phyloP scores from a whole-genome alignment of 768 basidiomycete genomes.

The Trametes coccinea region DNA sequence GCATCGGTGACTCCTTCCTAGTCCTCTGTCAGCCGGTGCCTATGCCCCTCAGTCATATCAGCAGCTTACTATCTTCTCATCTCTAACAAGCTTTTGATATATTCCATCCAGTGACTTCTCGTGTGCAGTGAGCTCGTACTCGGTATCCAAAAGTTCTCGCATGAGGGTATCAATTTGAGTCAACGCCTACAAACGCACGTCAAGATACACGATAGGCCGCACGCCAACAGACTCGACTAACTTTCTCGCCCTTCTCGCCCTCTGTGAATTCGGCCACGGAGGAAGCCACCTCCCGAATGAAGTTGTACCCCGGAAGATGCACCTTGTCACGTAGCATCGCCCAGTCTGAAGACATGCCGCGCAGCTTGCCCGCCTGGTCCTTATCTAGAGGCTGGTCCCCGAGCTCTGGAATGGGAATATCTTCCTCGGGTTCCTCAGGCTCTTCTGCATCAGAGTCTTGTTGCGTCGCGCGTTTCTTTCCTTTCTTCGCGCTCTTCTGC shows the following conservation, averaged over 20 bases:
- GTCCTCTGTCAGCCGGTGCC: not conserved
- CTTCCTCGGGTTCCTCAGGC: constrained; percentile 32
- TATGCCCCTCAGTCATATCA: not conserved
- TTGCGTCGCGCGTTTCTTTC: constrained; percentile 30
- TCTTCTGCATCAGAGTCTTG: constrained; percentile 42
- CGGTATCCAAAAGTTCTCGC: constrained; percentile 67
- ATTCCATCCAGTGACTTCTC: constrained; percentile 54
- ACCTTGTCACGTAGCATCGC: constrained; percentile 50
- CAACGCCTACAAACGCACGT: constrained; percentile 45
- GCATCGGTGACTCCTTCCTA: constrained; percentile 52
- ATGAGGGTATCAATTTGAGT: constrained; percentile 65
- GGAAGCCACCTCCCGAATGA: constrained; percentile 53
- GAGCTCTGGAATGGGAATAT: constrained; percentile 52
- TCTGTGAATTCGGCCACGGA: constrained; percentile 65
- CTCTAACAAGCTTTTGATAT: constrained; percentile 54
- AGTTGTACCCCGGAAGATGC: constrained; percentile 42
- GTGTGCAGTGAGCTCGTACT: constrained; percentile 60
- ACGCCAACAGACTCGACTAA: constrained; percentile 29
- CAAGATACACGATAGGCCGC: not conserved
- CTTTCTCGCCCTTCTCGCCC: constrained; percentile 52
- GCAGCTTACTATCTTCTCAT: constrained; percentile 58
- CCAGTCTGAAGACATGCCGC: constrained; percentile 67
- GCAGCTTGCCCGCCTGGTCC: constrained; percentile 51
- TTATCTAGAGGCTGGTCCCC: constrained; percentile 64
- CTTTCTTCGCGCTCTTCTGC: constrained; percentile 30